Conservation (phyloP, 768 basidiomycete species). For the Hericium rajendrae region DNA sequence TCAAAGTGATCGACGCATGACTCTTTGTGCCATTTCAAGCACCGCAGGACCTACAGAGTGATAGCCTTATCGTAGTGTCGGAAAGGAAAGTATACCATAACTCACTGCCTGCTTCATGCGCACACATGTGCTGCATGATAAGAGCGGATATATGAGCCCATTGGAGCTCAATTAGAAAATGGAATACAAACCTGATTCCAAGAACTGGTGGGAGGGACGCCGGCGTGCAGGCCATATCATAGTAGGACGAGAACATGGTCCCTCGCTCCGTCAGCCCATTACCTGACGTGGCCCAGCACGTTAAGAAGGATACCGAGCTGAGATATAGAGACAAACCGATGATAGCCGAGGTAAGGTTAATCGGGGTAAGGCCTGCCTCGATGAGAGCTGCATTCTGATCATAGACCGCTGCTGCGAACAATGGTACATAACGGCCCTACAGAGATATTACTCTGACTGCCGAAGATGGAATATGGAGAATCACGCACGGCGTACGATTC, state of each 20-base stretch:
- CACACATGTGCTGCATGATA: conserved; percentile 9
- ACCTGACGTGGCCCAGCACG: conserved; percentile 16
- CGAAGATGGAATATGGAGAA: neutral
- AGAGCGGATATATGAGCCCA: neutral
- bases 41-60: conserved; percentile 39
- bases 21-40: conserved; percentile 27
- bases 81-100: neutral
- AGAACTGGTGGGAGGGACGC: conserved; percentile 24
- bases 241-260: conserved; percentile 31
- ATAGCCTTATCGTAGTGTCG: neutral
- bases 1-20: conserved; percentile 36
- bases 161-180: neutral
- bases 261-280: conserved; percentile 35
- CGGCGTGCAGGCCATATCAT: conserved; percentile 46
- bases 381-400: conserved; percentile 19
- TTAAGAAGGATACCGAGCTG: neutral
- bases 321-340: neutral
- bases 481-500: conserved; percentile 42
- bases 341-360: conserved; percentile 1
- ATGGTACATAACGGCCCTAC: conserved; percentile 44
- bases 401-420: conserved; percentile 38
- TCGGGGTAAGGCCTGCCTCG: neutral
- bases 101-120: neutral
- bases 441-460: neutral
- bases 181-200: conserved; percentile 30